Base-by-base conservation (phyloP, 2,329 filamentous ascomycete genomes). In the Colletotrichum aenigma region DNA sequence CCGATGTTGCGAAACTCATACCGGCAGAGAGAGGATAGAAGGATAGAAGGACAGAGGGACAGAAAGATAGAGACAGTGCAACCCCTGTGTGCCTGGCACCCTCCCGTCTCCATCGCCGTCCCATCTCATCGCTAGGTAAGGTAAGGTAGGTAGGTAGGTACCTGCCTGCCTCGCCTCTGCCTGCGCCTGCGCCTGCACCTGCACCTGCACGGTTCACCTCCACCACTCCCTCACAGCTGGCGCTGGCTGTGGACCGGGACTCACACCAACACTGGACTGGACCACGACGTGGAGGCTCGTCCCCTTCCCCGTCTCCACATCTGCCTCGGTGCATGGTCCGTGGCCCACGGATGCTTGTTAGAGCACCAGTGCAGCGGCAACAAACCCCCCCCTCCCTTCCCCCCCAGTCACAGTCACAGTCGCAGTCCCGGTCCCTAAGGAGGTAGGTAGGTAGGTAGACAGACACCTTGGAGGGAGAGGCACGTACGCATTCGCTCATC, bases 301-400 rank as follows among this genome's bases (percentile, higher is more conserved):
- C 43, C 43, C 10, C 43, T 21, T 48, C 43, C 43, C 43, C 43
- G 43, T 48, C 43, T 43, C 55, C 66, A 69, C 34, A 55, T 28
- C 58, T 61, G 43, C 43, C 43, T 48, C 43, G 43, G 43, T 48
- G 43, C 56, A 66, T 61, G 62, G 60, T 32, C 34, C 34, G 30
- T 36, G 52, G 52, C 36, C 30, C 38, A 62, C 55, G 65, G 65
- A 73, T 62, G 66, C 66, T 74, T 70, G 38, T 74, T 70, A 56
- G 61, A 32, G 65, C 43, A 48, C n/a, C 43, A 55, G 34, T 69
- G 65, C 62, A 38, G 64, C 52, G 38, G 18, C 21, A 24, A 26
- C n/a, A 38, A 38, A 36, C 34, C 34, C 12, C n/a, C 12, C 10
- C 52, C 15, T 7, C 26, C 24, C 36, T 16, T 16, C 7, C n/a